Conservation (phyloP, 2,329 filamentous ascomycete genomes). For the Phialocephala subalpina region DNA sequence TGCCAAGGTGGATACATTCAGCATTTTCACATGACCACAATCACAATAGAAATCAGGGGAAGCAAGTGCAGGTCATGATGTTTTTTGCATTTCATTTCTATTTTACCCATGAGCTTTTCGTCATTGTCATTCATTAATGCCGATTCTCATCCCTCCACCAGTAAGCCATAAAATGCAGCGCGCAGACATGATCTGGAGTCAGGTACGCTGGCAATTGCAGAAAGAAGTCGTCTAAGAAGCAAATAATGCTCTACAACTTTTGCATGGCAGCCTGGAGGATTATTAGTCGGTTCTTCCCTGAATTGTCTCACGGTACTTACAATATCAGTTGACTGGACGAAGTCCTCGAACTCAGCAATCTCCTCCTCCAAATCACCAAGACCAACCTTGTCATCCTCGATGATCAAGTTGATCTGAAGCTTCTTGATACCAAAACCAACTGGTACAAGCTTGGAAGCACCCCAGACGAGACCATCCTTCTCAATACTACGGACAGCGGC, state of each 20-base stretch:
- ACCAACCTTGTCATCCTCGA: constrained; percentile 97
- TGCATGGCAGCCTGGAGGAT: constrained; percentile 74
- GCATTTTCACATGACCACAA: background rate
- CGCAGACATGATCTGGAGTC: constrained; percentile 15
- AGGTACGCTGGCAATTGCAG: background rate
- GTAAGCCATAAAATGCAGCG: constrained; percentile 35
- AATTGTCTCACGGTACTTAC: constrained; percentile 50
- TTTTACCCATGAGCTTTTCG: constrained; percentile 38
- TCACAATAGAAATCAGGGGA: background rate
- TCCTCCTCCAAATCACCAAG: constrained; percentile 85
- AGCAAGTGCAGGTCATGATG: background rate
- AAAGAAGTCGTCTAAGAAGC: constrained; percentile 27
- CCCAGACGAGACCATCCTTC: constrained; percentile 96
- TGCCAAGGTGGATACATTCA: background rate
- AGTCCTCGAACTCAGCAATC: constrained; percentile 89
- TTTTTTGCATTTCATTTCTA: constrained; percentile 39
- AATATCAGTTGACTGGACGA: constrained; percentile 93
- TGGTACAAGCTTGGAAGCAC: constrained; percentile 85
- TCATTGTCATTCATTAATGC: constrained; percentile 39
- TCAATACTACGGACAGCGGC: constrained; percentile 81
- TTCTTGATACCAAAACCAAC: constrained; percentile 99
- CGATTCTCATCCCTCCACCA: constrained; percentile 30
- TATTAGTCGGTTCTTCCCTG: constrained; percentile 28
- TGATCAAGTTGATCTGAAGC: constrained; percentile 90
- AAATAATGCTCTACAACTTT: constrained; percentile 74